Evolutionary conservation across 108 stramenopile genomes (phyloP).

Genomic region (Stephanodiscus triporus): DNA sequence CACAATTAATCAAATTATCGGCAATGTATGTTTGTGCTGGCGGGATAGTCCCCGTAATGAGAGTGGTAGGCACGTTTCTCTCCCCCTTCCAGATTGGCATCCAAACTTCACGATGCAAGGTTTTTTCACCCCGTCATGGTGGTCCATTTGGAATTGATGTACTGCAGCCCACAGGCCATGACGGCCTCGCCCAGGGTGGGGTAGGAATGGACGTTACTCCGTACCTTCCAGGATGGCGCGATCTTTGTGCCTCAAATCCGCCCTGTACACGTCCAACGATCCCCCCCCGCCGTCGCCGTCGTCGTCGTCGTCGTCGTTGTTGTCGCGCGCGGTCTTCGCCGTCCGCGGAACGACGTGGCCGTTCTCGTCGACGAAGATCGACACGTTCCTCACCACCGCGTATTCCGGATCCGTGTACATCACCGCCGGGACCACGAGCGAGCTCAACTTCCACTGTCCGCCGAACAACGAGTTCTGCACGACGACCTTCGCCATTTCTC

Average conservation of each 20-base stretch:
- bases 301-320: constrained; percentile 8
- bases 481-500: constrained; percentile 94
- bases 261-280: constrained; percentile 58
- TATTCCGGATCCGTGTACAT: constrained; percentile 97
- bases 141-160: constrained; percentile 73
- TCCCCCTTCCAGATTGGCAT: no score
- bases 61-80: no score
- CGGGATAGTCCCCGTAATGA: no score
- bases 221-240: constrained; percentile 88
- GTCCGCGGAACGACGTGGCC: constrained; percentile 26
- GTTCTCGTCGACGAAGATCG: constrained; percentile 70
- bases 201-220: constrained; percentile 93
- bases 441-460: constrained; percentile 84
- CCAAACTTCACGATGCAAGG: no score
- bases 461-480: constrained; percentile 91
- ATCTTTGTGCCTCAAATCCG: constrained; percentile 89
- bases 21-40: no score
- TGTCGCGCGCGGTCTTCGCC: background rate
- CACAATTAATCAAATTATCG: no score
- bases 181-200: constrained; percentile 91
- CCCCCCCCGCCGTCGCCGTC: constrained; percentile 3
- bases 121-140: constrained; percentile 6
- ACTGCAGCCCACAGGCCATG: constrained; percentile 82
- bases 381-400: constrained; percentile 72
- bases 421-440: constrained; percentile 89